A percentile compares a stretch with the other conserved stretches of the same genome.
Conservation (phyloP, 768 basidiomycete genomes). For the Boletus rubroflammeus region DNA sequence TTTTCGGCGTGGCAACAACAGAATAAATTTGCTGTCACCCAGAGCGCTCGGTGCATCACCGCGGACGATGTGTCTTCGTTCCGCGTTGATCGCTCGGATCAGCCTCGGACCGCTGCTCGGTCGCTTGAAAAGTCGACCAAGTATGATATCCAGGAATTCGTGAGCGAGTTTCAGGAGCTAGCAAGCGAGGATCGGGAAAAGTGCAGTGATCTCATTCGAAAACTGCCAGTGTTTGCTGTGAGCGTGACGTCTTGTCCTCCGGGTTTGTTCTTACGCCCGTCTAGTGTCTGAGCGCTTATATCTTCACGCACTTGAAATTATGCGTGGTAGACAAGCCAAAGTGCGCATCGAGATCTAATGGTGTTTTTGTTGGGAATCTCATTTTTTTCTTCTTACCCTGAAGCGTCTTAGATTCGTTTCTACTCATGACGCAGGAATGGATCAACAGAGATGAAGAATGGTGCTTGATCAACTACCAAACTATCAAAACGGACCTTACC, state of each 20-base stretch:
- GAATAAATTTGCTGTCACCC: conserved; percentile 3
- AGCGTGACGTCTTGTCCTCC: neutral
- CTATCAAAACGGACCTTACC: conserved; percentile 14
- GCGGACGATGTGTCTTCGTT: conserved; percentile 23
- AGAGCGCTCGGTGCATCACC: conserved; percentile 14
- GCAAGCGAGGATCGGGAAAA: conserved; percentile 10
- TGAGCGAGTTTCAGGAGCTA: conserved; percentile 13
- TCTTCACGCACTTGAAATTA: conserved; percentile 27
- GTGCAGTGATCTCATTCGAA: conserved; percentile 17
- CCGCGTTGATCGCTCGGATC: conserved; percentile 23
- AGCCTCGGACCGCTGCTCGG: conserved; percentile 18
- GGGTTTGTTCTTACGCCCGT: neutral
- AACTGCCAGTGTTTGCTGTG: conserved; percentile 23
- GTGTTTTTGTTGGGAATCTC: neutral
- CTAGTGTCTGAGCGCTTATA: conserved; percentile 21
- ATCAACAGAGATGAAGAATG: conserved; percentile 17
- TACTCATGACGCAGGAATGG: conserved; percentile 18
- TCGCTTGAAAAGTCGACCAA: conserved; percentile 20
- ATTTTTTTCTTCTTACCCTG: neutral
- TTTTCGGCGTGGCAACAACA: conserved; percentile 23
- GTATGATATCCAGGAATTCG: conserved; percentile 21
- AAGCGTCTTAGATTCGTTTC: conserved; percentile 20
- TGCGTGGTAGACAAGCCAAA: conserved; percentile 16
- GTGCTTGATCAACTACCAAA: conserved; percentile 23
- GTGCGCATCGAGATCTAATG: conserved; percentile 2